Conservation (phyloP, 768 basidiomycete genomes). For the Russula sp. region DNA sequence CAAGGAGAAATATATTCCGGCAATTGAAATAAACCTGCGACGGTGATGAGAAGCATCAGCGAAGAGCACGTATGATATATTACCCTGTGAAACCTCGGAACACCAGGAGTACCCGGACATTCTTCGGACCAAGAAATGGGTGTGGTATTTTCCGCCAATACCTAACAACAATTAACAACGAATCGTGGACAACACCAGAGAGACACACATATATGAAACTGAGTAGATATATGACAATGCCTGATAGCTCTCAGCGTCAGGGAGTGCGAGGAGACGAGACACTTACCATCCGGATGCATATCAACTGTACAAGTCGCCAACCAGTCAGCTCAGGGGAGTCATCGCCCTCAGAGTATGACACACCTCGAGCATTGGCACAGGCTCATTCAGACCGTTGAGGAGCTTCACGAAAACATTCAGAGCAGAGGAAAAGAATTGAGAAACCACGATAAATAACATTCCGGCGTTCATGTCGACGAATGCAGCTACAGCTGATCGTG, state of each 20-base stretch:
- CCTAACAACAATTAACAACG: slow-evolving; percentile 26
- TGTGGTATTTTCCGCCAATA: slow-evolving; percentile 41
- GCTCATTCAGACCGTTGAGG: slow-evolving; percentile 50
- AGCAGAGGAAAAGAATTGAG: slow-evolving; percentile 54
- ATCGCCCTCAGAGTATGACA: neutral
- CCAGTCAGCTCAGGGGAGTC: neutral
- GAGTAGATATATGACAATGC: slow-evolving; percentile 48
- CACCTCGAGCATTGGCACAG: slow-evolving; percentile 33
- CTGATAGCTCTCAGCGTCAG: slow-evolving; percentile 29
- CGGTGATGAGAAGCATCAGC: neutral
- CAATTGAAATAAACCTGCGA: slow-evolving; percentile 63
- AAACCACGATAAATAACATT: slow-evolving; percentile 48
- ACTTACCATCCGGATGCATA: slow-evolving; percentile 54
- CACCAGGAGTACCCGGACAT: slow-evolving; percentile 51
- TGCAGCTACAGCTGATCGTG: neutral
- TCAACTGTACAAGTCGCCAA: slow-evolving; percentile 34
- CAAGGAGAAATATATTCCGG: slow-evolving; percentile 64
- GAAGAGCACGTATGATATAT: neutral
- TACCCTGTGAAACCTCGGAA: slow-evolving; percentile 62
- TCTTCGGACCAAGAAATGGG: slow-evolving; percentile 65
- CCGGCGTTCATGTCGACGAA: slow-evolving; percentile 42
- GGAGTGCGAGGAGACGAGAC: neutral
- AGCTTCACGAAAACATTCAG: slow-evolving; percentile 62
- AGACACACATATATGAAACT: slow-evolving; percentile 42
- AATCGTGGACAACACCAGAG: neutral